Evolutionary conservation across 495 filamentous ascomycete genomes (phyloP).

Genomic region (Aspergillus homomorphus): DNA sequence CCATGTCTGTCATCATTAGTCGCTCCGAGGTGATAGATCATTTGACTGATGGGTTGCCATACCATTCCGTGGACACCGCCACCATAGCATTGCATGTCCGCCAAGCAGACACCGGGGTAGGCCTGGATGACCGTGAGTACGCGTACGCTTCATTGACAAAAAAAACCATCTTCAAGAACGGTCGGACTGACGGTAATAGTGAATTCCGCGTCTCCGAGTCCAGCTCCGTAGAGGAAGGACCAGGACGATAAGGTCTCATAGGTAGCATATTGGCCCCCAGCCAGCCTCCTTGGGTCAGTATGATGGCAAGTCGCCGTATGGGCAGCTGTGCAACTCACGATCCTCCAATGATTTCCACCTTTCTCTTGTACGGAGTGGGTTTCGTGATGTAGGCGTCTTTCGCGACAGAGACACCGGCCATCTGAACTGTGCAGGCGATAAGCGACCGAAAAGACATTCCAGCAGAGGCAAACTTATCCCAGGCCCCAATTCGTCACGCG

Average conservation of each 20-base stretch:
- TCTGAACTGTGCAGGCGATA: conserved; percentile 45
- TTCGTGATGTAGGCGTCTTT: conserved; percentile 47
- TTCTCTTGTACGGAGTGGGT: conserved; percentile 47
- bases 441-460: not conserved
- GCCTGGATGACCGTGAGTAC: conserved; percentile 27
- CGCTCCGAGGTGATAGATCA: not conserved
- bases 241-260: conserved; percentile 62
- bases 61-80: conserved; percentile 33
- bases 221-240: conserved; percentile 54
- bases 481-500: conserved; percentile 66
- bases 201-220: conserved; percentile 62
- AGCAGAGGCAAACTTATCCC: conserved; percentile 39
- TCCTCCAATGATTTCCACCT: conserved; percentile 67
- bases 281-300: conserved; percentile 21
- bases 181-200: conserved; percentile 46
- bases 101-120: conserved; percentile 60
- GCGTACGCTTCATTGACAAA: not conserved
- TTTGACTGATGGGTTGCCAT: not conserved
- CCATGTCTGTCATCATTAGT: conserved; percentile 40
- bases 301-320: not conserved
- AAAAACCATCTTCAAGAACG: too few relatives aligned
- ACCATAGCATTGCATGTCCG: conserved; percentile 58
- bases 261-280: conserved; percentile 58
- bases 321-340: conserved; percentile 28
- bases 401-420: conserved; percentile 52